Evolutionary conservation across 805 yeast genomes (phyloP), one percentile per base, ranked within the genome.

Genomic region (Alloascoidea hylecoeti): DNA sequence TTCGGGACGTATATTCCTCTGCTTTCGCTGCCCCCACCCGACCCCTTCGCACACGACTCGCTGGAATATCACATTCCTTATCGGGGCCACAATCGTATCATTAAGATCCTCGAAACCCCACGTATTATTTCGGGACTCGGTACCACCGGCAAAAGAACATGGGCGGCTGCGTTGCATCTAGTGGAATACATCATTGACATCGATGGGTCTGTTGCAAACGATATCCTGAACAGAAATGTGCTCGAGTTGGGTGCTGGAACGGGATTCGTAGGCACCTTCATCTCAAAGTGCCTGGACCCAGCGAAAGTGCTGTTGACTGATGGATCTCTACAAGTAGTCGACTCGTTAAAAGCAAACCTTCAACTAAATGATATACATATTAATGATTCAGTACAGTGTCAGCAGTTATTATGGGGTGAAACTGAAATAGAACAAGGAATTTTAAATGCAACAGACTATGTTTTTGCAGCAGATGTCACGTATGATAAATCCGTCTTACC

Each of bases 211-310:
- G 46, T 82, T 13, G 44, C 60, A 1, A 37, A 43, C 17, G 23
- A 41, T 18, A 15, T 34, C 15, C 17, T 18, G 2, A 50, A 50
- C n/a, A 49, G 49, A 23, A 50, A 49, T 0, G 58, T 81, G 0
- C 51, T 83, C 6, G 97, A 88, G 48, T 52, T 88, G 16, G 97
- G 97, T 0, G 70, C 92, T 6, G 97, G 97, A 0, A 85, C 96
- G 0, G 96, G 96, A 0, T 57, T 89, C 4, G 78, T 82, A 1
- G 75, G 88, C 1, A 43, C 80, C 18, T 55, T 54, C 3, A 40
- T 49, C 28, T 47, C 47, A 2, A 39, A 41, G 35, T 23, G n/a
- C n/a, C 30, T 23, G 30, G 30, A 23, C 9, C 30, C 30, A 9
- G 13, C 9, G n/a, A 23, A 9, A n/a, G 30, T 23, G 9, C n/a